These are phyloP conservation scores for Multifurca ochricompacta DNA, from an alignment of 768 basidiomycete species.

Conservation along the genomic window DNA sequence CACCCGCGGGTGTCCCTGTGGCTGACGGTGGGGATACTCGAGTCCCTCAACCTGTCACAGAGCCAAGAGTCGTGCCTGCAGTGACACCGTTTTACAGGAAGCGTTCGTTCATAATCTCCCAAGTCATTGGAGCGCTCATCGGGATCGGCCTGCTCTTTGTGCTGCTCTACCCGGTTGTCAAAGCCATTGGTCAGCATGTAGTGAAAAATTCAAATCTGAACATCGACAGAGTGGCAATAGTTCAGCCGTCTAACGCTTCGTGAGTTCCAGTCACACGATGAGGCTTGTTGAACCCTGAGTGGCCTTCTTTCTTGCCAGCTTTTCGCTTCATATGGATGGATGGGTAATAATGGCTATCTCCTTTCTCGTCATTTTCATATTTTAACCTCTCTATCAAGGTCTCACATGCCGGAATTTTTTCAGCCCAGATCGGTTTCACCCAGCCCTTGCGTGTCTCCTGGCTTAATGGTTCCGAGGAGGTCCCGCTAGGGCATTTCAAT, in stretches of 20 bases:
- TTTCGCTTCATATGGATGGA: conserved; percentile 44
- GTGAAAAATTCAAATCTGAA: conserved; percentile 49
- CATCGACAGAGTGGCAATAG: conserved; percentile 45
- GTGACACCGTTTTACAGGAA: conserved; percentile 49
- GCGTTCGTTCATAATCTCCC: conserved; percentile 55
- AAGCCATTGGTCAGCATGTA: conserved; percentile 57
- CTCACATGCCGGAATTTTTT: conserved; percentile 57
- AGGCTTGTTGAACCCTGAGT: background rate
- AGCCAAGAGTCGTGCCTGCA: conserved; percentile 3
- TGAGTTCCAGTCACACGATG: conserved; percentile 27
- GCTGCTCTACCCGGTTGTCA: conserved; percentile 58
- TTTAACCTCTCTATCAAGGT: conserved; percentile 33
- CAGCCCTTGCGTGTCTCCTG: conserved; percentile 52
- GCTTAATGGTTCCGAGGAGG: conserved; percentile 41
- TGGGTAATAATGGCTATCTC: conserved; percentile 34
- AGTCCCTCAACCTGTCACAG: background rate
- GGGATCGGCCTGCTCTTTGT: conserved; percentile 61
- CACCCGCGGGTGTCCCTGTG: background rate
- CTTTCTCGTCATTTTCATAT: background rate
- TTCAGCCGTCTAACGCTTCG: conserved; percentile 48
- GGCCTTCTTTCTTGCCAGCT: conserved; percentile 32
- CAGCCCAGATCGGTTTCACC: conserved; percentile 54
- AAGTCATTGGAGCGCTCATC: conserved; percentile 41
- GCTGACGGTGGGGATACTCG: background rate
- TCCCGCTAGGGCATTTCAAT: conserved; percentile 47